Percentiles rank a stretch among this genome's conserved stretches.
Evolutionary conservation across 169 alveolate genomes (phyloP).

Genomic region (Plasmodium malariae): DNA sequence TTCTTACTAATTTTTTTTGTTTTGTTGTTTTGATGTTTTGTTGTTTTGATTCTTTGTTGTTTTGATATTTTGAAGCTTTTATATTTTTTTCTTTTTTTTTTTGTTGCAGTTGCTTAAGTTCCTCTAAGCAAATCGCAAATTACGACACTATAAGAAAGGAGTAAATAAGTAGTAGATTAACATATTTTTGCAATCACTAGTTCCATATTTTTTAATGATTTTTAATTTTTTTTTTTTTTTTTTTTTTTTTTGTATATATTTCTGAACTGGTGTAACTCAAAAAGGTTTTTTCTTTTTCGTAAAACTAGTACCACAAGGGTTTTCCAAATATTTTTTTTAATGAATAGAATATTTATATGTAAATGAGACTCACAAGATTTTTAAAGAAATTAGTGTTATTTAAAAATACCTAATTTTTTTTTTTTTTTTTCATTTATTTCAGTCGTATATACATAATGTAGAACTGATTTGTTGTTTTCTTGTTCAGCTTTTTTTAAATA

Average conservation of each 20-base stretch:
- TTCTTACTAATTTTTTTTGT: neutral
- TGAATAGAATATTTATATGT: neutral
- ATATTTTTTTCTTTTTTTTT: conserved; percentile 8
- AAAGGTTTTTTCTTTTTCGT: conserved; percentile 17
- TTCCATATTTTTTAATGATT: conserved; percentile 10
- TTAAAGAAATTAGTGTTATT: neutral
- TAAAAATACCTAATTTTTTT: neutral
- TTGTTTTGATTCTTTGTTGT: neutral
- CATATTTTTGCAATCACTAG: conserved; percentile 5
- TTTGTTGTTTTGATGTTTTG: neutral
- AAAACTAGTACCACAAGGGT: conserved; percentile 22
- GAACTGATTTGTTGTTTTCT: neutral
- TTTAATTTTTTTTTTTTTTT: neutral
- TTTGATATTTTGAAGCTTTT: too few relatives aligned
- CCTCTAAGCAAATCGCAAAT: neutral
- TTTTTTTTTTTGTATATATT: too few relatives aligned
- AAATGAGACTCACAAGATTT: neutral
- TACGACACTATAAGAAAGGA: neutral
- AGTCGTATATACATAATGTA: conserved; percentile 8
- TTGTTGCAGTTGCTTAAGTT: neutral
- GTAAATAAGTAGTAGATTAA: neutral
- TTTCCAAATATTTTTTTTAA: conserved; percentile 13
- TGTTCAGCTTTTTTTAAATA: neutral
- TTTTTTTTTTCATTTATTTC: neutral
- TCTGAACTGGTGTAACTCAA: neutral